Conservation (phyloP, 2,329 filamentous ascomycete genomes). For the Venturia asperata region DNA sequence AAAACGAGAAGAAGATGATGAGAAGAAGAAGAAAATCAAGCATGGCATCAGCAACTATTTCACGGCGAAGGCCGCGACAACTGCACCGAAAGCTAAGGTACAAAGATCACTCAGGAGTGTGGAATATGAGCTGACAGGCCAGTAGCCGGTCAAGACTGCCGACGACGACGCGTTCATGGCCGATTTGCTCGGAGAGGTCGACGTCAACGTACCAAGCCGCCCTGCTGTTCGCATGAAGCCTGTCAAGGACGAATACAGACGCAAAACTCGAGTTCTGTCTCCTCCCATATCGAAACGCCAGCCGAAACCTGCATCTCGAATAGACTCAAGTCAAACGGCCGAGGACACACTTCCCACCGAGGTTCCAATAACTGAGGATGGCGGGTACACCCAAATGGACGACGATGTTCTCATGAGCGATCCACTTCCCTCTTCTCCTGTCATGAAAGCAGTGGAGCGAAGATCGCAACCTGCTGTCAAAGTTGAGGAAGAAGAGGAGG, state of each 20-base stretch:
- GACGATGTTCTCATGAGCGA: constrained; percentile 84
- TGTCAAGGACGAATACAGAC: constrained; percentile 66
- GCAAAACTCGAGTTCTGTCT: constrained; percentile 73
- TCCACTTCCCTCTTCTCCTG: constrained; percentile 77
- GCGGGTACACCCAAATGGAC: constrained; percentile 50
- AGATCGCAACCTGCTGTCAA: constrained; percentile 53
- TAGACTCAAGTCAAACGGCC: constrained; percentile 28
- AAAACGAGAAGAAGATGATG: constrained; percentile 78
- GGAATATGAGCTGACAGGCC: constrained; percentile 24
- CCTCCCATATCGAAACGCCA: constrained; percentile 53
- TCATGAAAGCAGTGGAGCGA: constrained; percentile 68
- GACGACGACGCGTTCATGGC: constrained; percentile 85
- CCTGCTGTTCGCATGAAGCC: constrained; percentile 50
- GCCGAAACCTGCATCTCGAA: constrained; percentile 25
- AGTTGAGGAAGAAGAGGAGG: constrained; percentile 63
- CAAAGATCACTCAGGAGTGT: constrained; percentile 23
- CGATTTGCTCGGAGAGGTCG: constrained; percentile 78
- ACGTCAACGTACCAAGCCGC: constrained; percentile 61
- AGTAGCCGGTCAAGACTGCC: constrained; percentile 66
- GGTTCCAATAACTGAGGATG: constrained; percentile 42
- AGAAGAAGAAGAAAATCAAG: constrained; percentile 79
- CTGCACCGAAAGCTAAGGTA: constrained; percentile 75
- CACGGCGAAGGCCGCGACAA: constrained; percentile 59
- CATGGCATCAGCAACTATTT: constrained; percentile 94
- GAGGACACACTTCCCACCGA: constrained; percentile 35